Evolutionary conservation across 202 grass and related monocot species (phyloP).

Genomic region (Carex arenaria): DNA sequence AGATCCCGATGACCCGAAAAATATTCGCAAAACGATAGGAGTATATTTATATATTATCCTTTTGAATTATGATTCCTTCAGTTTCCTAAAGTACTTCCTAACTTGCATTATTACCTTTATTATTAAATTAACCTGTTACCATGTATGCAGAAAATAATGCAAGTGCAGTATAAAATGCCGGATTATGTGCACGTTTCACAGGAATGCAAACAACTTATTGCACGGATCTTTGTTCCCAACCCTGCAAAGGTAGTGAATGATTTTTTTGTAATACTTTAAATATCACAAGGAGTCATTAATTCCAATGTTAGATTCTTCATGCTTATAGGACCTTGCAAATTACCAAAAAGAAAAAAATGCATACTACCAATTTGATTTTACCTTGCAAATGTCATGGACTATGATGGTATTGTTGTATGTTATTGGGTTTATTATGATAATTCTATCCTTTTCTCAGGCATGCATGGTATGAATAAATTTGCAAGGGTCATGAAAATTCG

Average conservation of each 20-base stretch:
- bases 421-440: neutral
- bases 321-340: neutral
- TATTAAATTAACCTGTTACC: conserved; percentile 20
- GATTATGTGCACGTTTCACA: conserved; percentile 74
- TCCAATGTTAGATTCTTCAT: neutral
- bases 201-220: conserved; percentile 68
- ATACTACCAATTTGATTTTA: neutral
- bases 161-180: conserved; percentile 76
- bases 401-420: neutral
- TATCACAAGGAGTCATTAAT: neutral
- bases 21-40: conserved; percentile 89
- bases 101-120: neutral
- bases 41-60: conserved; percentile 25
- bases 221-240: conserved; percentile 65
- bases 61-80: neutral
- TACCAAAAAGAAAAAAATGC: neutral
- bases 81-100: conserved; percentile 2
- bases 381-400: too few species aligned
- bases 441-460: neutral
- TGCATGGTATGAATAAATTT: neutral
- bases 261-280: neutral
- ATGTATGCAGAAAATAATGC: conserved; percentile 72
- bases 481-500: neutral
- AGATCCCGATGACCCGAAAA: conserved; percentile 83
- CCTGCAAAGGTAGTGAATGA: conserved; percentile 51